Base-by-base conservation (phyloP, 208 protist species). In the Leishmania aethiopica region DNA sequence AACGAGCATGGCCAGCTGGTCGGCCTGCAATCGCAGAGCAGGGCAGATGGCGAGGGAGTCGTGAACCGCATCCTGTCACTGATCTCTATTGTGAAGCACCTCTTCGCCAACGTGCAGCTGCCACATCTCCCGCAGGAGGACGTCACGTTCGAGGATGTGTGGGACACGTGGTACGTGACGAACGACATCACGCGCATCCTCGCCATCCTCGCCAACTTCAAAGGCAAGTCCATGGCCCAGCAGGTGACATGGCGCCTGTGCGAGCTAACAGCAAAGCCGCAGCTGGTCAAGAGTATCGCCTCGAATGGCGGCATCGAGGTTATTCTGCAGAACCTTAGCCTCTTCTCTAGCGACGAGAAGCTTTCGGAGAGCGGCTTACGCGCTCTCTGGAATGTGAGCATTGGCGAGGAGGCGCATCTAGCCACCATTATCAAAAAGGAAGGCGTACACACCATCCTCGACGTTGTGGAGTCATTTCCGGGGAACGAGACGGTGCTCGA, bases 51-150 rank as follows among this genome's bases (percentile, higher is more conserved):
- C 28, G 93, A 95, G 76, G 94, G 96, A 45, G 79, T 98, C 35
- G 84, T 96, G 45, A 96, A 92, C 75, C 93, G 93, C 42, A 92
- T 95, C 15, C 82, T 98, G 51, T 90, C 90, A 22, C 91, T 98
- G 80, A 79, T 83, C n/a, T 86, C 92, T 28, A 95, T 98, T 73
- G 94, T 98, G 79, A 92, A 94, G 83, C 96, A 98, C 73, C 88
- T 97, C 32, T 98, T 98, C 79, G 94, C 92, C 35, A 97, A 97
- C 73, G 82, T 86, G 80, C 89, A 97, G 88, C 89, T 98, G 62
- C 51, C 78, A 8, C 78, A 81, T n/a, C 88, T 98, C 53, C 81
- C 93, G n/a, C 84, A 96, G 67, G 62, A 91, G 2, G 69, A 66
- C 53, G 49, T 88, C 37, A 87, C 85, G 3, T 95, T 95, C 77